Evolutionary conservation across 495 filamentous ascomycete genomes (phyloP), one percentile per base, ranked within the genome.

Genomic region (Hypoxylon fuscum): DNA sequence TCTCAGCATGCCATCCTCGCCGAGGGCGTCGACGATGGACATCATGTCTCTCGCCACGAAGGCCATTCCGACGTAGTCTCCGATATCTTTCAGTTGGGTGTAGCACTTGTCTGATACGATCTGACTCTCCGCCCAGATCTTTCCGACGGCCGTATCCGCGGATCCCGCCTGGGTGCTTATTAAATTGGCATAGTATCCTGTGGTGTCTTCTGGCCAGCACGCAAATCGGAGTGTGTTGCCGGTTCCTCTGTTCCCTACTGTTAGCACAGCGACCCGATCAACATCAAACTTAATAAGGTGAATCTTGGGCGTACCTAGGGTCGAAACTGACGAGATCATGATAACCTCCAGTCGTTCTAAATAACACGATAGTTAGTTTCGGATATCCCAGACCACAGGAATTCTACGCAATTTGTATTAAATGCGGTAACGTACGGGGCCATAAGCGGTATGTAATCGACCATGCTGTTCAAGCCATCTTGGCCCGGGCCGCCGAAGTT

Each of bases 401-500:
- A n/a, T n/a, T n/a, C n/a, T n/a, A n/a, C n/a, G n/a, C n/a, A n/a
- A n/a, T n/a, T n/a, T n/a, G n/a, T n/a, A n/a, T n/a, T n/a, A n/a
- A n/a, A n/a, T n/a, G n/a, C n/a, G n/a, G n/a, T n/a, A n/a, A n/a
- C n/a, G n/a, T n/a, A n/a, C n/a, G 62, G 55, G 15, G 35, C 55
- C 62, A 49, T 69, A 41, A 31, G 44, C 43, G 17, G 38, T 34
- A 21, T 59, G 50, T 7, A 65, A 22, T 2, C 29, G 20, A 59
- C 35, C 62, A 65, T 59, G 44, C 55, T 65, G 5, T 37, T 50
- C 1, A 65, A 38, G 1, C 62, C 62, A 40, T 55, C 51, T 25
- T 66, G 56, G 12, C 78, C 79, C 1, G 78, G 78, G 0, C 79
- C 78, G 20, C 79, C 78, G 59, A 79, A 79, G 69, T 81, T 82